Evolutionary conservation across 257 asterid species (phyloP).

Genomic region (Echites panduratus): DNA sequence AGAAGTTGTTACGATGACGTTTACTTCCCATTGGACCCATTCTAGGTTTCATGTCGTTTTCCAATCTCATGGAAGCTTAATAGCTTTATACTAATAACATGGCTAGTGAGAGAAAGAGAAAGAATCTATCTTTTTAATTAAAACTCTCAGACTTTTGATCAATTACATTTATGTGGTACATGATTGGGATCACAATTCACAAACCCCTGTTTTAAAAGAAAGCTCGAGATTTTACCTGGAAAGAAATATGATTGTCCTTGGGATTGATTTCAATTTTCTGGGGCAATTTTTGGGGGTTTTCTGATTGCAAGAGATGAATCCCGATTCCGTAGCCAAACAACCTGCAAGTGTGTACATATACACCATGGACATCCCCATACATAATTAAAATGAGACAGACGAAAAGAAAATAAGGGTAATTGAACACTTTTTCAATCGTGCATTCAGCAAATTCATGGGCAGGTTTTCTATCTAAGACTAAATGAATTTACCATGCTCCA

Average conservation of each 20-base stretch:
- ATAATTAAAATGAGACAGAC: not conserved
- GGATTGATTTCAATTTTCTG: conserved; percentile 79
- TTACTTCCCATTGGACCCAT: not conserved
- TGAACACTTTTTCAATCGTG: not conserved
- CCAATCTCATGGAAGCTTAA: too few relatives aligned
- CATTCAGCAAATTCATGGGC: not conserved
- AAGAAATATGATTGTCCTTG: conserved; percentile 88
- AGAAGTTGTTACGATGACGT: not conserved
- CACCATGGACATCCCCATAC: not conserved
- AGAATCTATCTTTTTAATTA: too few relatives aligned
- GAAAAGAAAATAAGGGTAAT: too few relatives aligned
- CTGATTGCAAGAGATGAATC: conserved; percentile 80
- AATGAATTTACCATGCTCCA: conserved; percentile 70
- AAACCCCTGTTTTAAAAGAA: not conserved
- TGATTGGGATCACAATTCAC: not conserved
- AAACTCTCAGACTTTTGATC: not conserved
- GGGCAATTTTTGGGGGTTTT: conserved; percentile 54
- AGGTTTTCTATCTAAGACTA: too few relatives aligned
- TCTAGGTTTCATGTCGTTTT: too few relatives aligned
- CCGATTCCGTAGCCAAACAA: conserved; percentile 92
- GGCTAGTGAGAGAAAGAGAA: too few relatives aligned
- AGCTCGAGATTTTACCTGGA: conserved; percentile 51
- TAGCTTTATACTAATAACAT: too few relatives aligned
- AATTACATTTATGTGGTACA: not conserved
- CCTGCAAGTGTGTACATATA: conserved; percentile 33